Base-by-base conservation (phyloP, 768 basidiomycete species). In the Rhodotorula babjevae region DNA sequence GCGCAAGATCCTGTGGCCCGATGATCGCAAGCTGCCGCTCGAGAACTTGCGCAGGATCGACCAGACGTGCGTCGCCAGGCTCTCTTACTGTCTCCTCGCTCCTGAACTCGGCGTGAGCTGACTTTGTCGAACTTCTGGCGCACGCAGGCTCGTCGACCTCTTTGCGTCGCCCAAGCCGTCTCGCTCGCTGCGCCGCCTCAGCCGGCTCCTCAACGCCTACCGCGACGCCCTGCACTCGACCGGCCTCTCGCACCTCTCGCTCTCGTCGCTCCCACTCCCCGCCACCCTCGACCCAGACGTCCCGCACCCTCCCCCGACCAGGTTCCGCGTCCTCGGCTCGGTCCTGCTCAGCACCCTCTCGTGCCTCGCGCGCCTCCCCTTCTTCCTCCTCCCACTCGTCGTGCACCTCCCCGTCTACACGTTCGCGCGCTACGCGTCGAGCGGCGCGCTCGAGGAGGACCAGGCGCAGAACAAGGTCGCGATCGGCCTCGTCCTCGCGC, bases 401-500 rank as follows among this genome's bases (percentile, higher is more conserved):
- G 77, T 82, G 49, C 82, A 85, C 73, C 61, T 83, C 25, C 84
- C 84, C 0, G 87, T 90, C 59, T 98, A 98, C 82, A 82, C 88
- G 71, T 87, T 95, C 84, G 89, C 58, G 90, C 89, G 29, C 82
- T 85, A 59, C 82, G 95, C 50, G 87, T 86, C 49, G 85, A 90
- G 78, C 23, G 59, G 59, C 33, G 87, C 92, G 72, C 93, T 97
- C 80, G 89, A 97, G 81, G 95, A 97, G 80, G 90, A 92, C 19
- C 89, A 92, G 81, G 96, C 95, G 57, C 94, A 98, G 84, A 98
- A 92, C 84, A 99, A 99, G 84, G 80, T 96, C 58, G 88, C 90
- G 21, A 89, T 95, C 77, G 93, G 93, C 3, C 76, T 86, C 40
- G 78, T 95, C 49, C 81, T 96, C 65, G 86, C 90, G 52, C 81